These are phyloP conservation scores for Lojkania enalia DNA, from an alignment of 2,329 filamentous ascomycete species.

Conservation along the genomic window DNA sequence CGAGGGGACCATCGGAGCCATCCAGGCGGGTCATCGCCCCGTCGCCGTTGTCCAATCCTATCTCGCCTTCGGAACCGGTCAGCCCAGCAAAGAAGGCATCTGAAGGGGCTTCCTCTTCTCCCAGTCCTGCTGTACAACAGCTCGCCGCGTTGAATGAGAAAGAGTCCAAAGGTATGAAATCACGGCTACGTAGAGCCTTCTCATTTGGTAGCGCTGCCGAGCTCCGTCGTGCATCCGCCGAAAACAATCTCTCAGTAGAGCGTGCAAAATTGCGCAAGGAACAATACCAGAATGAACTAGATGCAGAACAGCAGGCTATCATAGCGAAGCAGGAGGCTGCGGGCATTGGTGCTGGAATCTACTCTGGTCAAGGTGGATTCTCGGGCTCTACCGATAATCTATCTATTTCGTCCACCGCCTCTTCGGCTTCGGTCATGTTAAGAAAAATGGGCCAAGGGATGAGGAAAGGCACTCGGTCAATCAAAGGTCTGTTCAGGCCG, in stretches of 20 bases:
- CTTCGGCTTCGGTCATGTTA: conserved; percentile 89
- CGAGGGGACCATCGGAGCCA: conserved; percentile 45
- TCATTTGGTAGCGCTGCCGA: conserved; percentile 97
- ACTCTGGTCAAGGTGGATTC: conserved; percentile 83
- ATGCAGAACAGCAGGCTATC: conserved; percentile 89
- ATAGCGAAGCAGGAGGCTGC: conserved; percentile 89
- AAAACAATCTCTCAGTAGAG: conserved; percentile 58
- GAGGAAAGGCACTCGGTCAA: conserved; percentile 88
- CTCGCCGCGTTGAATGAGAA: conserved; percentile 86
- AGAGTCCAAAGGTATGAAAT: conserved; percentile 79
- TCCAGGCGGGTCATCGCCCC: conserved; percentile 48
- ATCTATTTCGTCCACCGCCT: conserved; percentile 86
- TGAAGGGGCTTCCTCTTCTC: conserved; percentile 13
- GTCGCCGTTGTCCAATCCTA: conserved; percentile 52
- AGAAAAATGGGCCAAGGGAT: conserved; percentile 99
- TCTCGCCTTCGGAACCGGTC: conserved; percentile 41
- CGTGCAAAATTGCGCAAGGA: conserved; percentile 59
- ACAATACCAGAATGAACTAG: conserved; percentile 58
- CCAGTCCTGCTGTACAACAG: conserved; percentile 78
- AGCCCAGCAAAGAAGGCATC: conserved; percentile 20
- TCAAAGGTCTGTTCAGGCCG: conserved; percentile 91
- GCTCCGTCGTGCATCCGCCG: conserved; percentile 72
- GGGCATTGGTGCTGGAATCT: conserved; percentile 91
- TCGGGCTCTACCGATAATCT: conserved; percentile 92
- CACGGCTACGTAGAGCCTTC: conserved; percentile 83